phyloP scores from a whole-genome alignment of 2,329 filamentous ascomycete species.

The Botrytis fragariae region DNA sequence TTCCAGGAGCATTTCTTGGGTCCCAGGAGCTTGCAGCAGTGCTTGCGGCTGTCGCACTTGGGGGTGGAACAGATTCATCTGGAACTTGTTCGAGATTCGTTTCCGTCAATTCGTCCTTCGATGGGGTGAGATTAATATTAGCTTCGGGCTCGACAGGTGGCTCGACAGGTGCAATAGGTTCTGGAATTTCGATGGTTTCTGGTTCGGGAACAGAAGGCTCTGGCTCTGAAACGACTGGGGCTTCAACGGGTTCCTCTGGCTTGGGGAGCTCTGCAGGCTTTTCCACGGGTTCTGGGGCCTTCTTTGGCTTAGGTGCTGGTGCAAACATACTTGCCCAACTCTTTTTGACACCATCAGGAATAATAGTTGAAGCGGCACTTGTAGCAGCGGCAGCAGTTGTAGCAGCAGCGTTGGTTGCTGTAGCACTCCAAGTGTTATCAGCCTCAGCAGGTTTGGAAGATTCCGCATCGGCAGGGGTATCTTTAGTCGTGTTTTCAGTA shows the following conservation, averaged over 20 bases:
- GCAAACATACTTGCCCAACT: slow-evolving; percentile 77
- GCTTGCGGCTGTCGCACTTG: slow-evolving; percentile 82
- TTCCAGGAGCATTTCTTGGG: slow-evolving; percentile 58
- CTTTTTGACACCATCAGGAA: slow-evolving; percentile 48
- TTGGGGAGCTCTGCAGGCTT: slow-evolving; percentile 31
- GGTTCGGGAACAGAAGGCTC: slow-evolving; percentile 46
- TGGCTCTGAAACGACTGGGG: slow-evolving; percentile 32
- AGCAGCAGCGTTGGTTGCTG: slow-evolving; percentile 39
- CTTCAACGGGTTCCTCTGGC: slow-evolving; percentile 34
- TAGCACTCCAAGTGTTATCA: slow-evolving; percentile 38
- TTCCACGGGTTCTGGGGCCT: slow-evolving; percentile 46
- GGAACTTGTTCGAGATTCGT: slow-evolving; percentile 89
- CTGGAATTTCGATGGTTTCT: slow-evolving; percentile 34
- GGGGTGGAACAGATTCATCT: slow-evolving; percentile 73
- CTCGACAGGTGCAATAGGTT: slow-evolving; percentile 37
- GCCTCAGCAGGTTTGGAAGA: slow-evolving; percentile 41
- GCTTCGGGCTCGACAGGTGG: slow-evolving; percentile 28
- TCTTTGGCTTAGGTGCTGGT: slow-evolving; percentile 52
- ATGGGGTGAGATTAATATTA: slow-evolving; percentile 60
- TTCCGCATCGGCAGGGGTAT: slow-evolving; percentile 9
- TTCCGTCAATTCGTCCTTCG: slow-evolving; percentile 82
- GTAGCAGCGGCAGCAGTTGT: slow-evolving; percentile 41
- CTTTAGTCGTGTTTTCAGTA: slow-evolving; percentile 33
- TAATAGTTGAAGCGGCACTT: slow-evolving; percentile 39
- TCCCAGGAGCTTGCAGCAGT: slow-evolving; percentile 86